Base-by-base conservation (phyloP, 1,284 basidiomycete species). In the Marasmius sp. region DNA sequence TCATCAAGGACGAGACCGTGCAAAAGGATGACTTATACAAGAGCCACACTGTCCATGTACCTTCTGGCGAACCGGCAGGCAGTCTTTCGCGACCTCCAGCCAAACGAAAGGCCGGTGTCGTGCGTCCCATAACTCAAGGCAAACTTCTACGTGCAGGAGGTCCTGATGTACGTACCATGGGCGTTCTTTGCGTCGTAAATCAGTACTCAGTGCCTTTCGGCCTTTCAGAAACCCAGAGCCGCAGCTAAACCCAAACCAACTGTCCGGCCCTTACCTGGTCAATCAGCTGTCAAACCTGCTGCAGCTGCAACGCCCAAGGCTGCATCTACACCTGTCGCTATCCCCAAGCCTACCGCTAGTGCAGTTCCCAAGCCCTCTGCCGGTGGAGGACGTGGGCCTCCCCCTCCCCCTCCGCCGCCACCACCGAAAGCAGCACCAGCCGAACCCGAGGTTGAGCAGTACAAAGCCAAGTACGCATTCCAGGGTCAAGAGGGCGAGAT, bases 401-500 rank as follows among this genome's bases (percentile, higher is more conserved):
- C 63, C 18, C 74, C 69, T 39, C 75, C 70, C 47, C 74, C 63
- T 2, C 77, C 80, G 0, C 83, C 86, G 0, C 86, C 91, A 0
- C 87, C 89, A 0, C 86, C 87, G 3, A 83, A 88, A 47, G 45
- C 20, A 14, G 45, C 45, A 0, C 81, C 87, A 1, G 76, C 83
- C 4, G 85, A 87, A 62, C 88, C 92, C 0, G 85, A 88, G 39
- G 85, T 86, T 12, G 89, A 92, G 11, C 76, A 85, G 77, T 97
- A 96, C 78, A 89, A 90, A 66, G 93, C 94, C 6, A 89, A 96
- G 67, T 97, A 90, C 76, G 85, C 88, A 34, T 99, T 99, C 70
- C 83, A 89, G 47, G 95, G 93, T 4, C 92, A 98, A 74, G 88
- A 91, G 39, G 96, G 96, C 33, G 97, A 99, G 77, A 91, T 98